Evolutionary conservation across 1,284 basidiomycete species (phyloP).

Genomic region (Volvariella volvacea): DNA sequence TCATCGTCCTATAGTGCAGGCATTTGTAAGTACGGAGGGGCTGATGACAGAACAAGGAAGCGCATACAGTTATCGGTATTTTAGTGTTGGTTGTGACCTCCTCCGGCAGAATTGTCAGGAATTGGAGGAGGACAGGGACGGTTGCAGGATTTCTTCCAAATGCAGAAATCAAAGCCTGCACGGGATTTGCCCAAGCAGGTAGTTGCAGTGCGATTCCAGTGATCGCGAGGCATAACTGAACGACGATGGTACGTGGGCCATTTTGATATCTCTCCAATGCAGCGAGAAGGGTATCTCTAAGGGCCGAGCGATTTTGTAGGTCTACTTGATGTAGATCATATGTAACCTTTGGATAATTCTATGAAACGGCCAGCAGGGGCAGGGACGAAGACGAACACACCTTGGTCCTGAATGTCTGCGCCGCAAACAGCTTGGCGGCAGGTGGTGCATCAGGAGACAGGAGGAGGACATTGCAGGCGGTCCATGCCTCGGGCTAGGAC

Average conservation of each 20-base stretch:
- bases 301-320: slow-evolving; percentile 58
- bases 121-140: slow-evolving; percentile 83
- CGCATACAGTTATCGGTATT: slow-evolving; percentile 80
- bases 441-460: slow-evolving; percentile 73
- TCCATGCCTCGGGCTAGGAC: slow-evolving; percentile 91
- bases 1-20: slow-evolving; percentile 61
- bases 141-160: slow-evolving; percentile 84
- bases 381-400: slow-evolving; percentile 36
- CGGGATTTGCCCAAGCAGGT: slow-evolving; percentile 80
- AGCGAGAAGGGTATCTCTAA: slow-evolving; percentile 83
- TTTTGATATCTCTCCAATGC: slow-evolving; percentile 65
- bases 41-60: slow-evolving; percentile 10
- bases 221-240: slow-evolving; percentile 87
- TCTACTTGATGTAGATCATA: slow-evolving; percentile 94
- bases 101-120: slow-evolving; percentile 89
- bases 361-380: slow-evolving; percentile 11
- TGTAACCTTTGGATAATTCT: slow-evolving; percentile 64
- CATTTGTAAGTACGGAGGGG: neutral
- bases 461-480: slow-evolving; percentile 88
- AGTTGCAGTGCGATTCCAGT: slow-evolving; percentile 91
- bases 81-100: slow-evolving; percentile 82
- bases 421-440: slow-evolving; percentile 89
- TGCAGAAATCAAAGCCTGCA: slow-evolving; percentile 77
- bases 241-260: slow-evolving; percentile 83
- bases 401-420: slow-evolving; percentile 95